A percentile compares a stretch with the other conserved stretches of the same genome.
Conservation (phyloP, 2,329 filamentous ascomycete genomes). For the Alternaria triticina region DNA sequence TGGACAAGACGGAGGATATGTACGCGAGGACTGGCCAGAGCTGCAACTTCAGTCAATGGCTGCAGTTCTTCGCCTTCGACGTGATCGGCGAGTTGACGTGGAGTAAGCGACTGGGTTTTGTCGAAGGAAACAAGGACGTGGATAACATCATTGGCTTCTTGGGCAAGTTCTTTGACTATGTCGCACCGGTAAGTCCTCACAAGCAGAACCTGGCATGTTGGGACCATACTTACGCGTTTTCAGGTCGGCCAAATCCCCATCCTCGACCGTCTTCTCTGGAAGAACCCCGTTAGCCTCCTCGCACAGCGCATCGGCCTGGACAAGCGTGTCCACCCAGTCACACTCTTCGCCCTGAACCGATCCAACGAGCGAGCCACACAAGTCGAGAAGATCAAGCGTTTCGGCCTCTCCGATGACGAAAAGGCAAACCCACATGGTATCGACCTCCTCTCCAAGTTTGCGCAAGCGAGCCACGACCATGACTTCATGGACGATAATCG, state of each 20-base stretch:
- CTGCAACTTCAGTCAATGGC: constrained; percentile 73
- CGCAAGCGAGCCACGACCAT: constrained; percentile 69
- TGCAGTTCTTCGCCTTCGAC: constrained; percentile 83
- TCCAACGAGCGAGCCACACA: constrained; percentile 69
- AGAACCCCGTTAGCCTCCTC: constrained; percentile 75
- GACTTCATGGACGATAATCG: constrained; percentile 75
- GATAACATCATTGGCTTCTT: constrained; percentile 75
- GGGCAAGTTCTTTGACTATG: constrained; percentile 70
- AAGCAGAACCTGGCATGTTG: neutral
- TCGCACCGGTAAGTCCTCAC: constrained; percentile 64
- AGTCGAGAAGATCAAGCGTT: constrained; percentile 55
- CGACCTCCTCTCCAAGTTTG: constrained; percentile 75
- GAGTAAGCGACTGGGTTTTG: constrained; percentile 75
- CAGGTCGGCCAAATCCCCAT: constrained; percentile 77
- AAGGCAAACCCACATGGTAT: constrained; percentile 46
- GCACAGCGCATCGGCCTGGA: constrained; percentile 71
- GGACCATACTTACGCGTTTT: constrained; percentile 12
- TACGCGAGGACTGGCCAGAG: constrained; percentile 51
- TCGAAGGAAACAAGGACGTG: constrained; percentile 76
- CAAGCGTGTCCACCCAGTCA: constrained; percentile 74
- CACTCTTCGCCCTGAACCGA: constrained; percentile 71
- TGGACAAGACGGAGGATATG: constrained; percentile 57
- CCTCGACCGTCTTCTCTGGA: constrained; percentile 72
- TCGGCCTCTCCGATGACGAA: constrained; percentile 47
- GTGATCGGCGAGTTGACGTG: constrained; percentile 81